Conservation (phyloP, 1,139 yeast species). For the Meyerozyma smithsonii region DNA sequence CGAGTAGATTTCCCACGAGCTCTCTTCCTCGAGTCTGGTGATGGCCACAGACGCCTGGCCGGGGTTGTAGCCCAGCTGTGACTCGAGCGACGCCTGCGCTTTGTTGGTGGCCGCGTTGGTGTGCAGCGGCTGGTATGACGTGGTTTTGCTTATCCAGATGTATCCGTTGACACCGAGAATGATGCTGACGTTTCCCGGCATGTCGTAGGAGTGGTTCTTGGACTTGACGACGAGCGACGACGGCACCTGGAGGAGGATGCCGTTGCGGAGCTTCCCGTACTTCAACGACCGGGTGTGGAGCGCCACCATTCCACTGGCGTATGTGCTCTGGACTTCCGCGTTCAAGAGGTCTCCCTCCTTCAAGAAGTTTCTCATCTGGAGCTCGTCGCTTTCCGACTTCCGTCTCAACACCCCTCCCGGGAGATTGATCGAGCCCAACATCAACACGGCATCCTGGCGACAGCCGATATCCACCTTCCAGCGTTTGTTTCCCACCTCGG, state of each 20-base stretch:
- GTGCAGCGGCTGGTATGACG: constrained; percentile 20
- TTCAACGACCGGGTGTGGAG: constrained; percentile 91
- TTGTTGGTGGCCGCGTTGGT: constrained; percentile 23
- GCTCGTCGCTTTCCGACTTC: constrained; percentile 90
- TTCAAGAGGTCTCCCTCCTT: constrained; percentile 96
- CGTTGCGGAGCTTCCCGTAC: constrained; percentile 93
- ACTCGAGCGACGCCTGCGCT: constrained; percentile 33
- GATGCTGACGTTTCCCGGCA: constrained; percentile 88
- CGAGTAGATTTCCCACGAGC: constrained; percentile 92
- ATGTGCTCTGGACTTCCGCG: constrained; percentile 92
- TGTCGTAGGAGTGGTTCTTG: constrained; percentile 76
- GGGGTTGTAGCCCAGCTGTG: constrained; percentile 48
- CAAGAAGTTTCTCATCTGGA: constrained; percentile 89
- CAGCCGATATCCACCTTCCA: constrained; percentile 98
- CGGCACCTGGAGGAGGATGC: constrained; percentile 77
- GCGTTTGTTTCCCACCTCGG: constrained; percentile 88
- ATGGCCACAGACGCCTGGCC: constrained; percentile 66
- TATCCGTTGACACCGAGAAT: constrained; percentile 94
- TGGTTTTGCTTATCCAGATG: constrained; percentile 84
- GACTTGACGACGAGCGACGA: constrained; percentile 77
- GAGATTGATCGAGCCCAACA: constrained; percentile 92
- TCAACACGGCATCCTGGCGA: constrained; percentile 83
- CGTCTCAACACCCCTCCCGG: constrained; percentile 97
- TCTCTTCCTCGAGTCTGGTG: constrained; percentile 87
- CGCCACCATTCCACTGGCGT: constrained; percentile 87